Percentiles rank a stretch among this genome's conserved stretches.
Conservation (phyloP, 2,329 filamentous ascomycete genomes). For the Paraphoma chrysanthemicola region DNA sequence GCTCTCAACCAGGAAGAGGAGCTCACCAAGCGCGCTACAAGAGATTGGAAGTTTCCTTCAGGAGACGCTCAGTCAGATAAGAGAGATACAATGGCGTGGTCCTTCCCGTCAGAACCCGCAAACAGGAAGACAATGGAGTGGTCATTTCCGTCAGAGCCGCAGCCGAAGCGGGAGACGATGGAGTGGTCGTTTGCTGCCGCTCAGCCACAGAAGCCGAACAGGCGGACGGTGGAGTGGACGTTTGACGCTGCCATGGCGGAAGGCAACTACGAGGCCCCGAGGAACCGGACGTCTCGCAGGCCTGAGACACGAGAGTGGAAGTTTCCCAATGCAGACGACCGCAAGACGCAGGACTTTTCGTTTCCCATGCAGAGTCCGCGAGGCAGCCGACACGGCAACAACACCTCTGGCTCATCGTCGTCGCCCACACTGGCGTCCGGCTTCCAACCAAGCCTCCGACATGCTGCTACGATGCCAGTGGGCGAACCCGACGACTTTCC, state of each 20-base stretch:
- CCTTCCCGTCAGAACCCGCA: constrained; percentile 23
- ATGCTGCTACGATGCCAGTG: constrained; percentile 51
- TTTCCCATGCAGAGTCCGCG: constrained; percentile 40
- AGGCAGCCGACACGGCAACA: constrained; percentile 17
- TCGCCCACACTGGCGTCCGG: constrained; percentile 40
- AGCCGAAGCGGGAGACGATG: constrained; percentile 52
- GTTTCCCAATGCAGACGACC: constrained; percentile 30
- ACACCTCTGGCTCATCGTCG: constrained; percentile 10
- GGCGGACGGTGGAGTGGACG: constrained; percentile 56
- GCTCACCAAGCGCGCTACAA: constrained; percentile 50
- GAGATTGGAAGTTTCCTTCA: constrained; percentile 63
- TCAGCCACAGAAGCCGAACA: constrained; percentile 44
- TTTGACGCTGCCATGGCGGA: constrained; percentile 56
- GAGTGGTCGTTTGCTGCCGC: constrained; percentile 60
- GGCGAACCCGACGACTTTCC: constrained; percentile 49
- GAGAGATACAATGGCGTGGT: constrained; percentile 31
- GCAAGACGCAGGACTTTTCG: constrained; percentile 44
- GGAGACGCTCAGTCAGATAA: constrained; percentile 11
- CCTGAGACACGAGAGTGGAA: constrained; percentile 44
- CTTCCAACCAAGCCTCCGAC: constrained; percentile 50
- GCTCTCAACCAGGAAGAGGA: constrained; percentile 34
- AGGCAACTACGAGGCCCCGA: constrained; percentile 39
- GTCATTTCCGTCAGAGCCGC: constrained; percentile 54
- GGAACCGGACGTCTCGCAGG: constrained; percentile 39
- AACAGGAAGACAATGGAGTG: constrained; percentile 61